Percentiles rank a stretch among this genome's conserved stretches.
phyloP scores from a whole-genome alignment of 23 red algal genomes.

The Gracilaria domingensis region DNA sequence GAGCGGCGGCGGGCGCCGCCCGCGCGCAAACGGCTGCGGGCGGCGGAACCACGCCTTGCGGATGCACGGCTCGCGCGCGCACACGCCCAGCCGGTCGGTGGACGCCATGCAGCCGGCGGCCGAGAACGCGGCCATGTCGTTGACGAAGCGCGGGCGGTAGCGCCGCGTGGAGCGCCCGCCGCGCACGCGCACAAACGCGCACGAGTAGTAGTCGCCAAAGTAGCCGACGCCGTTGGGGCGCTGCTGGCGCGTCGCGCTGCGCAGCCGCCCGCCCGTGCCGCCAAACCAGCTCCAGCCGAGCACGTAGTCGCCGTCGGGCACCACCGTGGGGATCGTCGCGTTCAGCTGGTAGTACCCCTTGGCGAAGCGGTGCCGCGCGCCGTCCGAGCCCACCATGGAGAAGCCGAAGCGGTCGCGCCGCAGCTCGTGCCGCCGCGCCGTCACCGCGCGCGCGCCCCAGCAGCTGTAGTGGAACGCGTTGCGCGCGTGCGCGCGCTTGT shows the following conservation, averaged over 20 bases:
- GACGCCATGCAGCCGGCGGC: conserved; percentile 51
- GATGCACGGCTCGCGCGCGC: conserved; percentile 48
- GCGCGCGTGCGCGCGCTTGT: conserved; percentile 21
- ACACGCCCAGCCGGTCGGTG: conserved; percentile 24
- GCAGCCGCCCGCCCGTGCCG: conserved; percentile 37
- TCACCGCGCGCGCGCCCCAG: conserved; percentile 68
- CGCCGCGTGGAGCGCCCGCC: background rate
- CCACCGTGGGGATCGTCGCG: conserved; percentile 51
- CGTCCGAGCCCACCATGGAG: conserved; percentile 34
- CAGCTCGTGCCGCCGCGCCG: background rate
- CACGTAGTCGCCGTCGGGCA: conserved; percentile 68
- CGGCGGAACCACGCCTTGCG: conserved; percentile 1
- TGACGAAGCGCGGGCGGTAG: conserved; percentile 46
- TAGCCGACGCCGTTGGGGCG: conserved; percentile 4
- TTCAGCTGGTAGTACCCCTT: conserved; percentile 45
- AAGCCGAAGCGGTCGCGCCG: conserved; percentile 36
- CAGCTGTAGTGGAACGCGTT: conserved; percentile 77
- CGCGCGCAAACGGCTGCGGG: conserved; percentile 29
- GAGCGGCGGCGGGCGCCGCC: background rate
- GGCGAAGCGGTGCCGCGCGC: background rate
- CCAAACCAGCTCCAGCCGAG: conserved; percentile 63
- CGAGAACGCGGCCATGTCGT: conserved; percentile 44
- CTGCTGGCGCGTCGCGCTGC: background rate
- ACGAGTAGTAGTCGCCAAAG: conserved; percentile 64
- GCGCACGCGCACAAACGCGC: conserved; percentile 49